Evolutionary conservation across 2,329 filamentous ascomycete species (phyloP).

Genomic region (Alternaria sp.): DNA sequence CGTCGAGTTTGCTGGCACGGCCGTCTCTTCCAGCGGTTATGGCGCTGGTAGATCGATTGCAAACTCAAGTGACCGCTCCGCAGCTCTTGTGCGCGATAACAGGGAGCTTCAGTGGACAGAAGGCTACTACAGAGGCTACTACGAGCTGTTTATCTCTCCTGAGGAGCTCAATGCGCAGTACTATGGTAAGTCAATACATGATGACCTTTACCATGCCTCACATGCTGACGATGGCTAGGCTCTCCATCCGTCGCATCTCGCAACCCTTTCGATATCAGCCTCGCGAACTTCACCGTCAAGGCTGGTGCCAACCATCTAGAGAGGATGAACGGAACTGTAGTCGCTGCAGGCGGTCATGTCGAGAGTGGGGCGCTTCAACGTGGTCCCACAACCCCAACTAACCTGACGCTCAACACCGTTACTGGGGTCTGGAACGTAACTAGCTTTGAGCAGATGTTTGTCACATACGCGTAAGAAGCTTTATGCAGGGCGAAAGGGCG

Average conservation of each 20-base stretch:
- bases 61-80: conserved; percentile 58
- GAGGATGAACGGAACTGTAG: conserved; percentile 43
- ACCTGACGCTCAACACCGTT: conserved; percentile 39
- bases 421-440: conserved; percentile 41
- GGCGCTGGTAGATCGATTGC: conserved; percentile 20
- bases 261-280: conserved; percentile 67
- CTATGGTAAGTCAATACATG: conserved; percentile 57
- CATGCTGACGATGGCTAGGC: conserved; percentile 17
- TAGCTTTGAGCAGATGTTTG: conserved; percentile 35
- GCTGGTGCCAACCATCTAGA: conserved; percentile 65
- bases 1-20: conserved; percentile 66
- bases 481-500: not conserved
- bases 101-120: conserved; percentile 73
- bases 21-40: conserved; percentile 65
- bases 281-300: conserved; percentile 73
- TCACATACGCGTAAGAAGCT: conserved; percentile 35
- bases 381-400: conserved; percentile 43
- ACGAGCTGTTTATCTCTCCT: conserved; percentile 63
- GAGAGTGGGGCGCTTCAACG: conserved; percentile 61
- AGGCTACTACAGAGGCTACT: conserved; percentile 75
- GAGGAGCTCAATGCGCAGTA: conserved; percentile 65
- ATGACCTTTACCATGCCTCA: no score
- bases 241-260: conserved; percentile 63
- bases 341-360: conserved; percentile 52
- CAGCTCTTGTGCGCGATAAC: conserved; percentile 54